Conservation (phyloP, 2,329 filamentous ascomycete species). For the Ophiocordyceps camponoti-floridani region DNA sequence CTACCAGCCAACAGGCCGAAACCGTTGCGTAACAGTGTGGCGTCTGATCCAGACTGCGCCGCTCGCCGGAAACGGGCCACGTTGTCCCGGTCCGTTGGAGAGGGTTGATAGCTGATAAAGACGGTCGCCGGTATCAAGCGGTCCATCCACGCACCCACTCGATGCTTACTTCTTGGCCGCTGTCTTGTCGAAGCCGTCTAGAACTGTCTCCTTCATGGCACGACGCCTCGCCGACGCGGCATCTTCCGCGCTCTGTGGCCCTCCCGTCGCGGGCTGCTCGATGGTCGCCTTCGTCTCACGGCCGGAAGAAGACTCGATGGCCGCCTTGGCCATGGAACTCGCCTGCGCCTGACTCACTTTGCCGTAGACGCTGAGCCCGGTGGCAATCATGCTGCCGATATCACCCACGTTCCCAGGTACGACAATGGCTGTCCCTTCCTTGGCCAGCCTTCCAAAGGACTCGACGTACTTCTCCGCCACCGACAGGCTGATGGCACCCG, state of each 20-base stretch:
- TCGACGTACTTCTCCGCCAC: slow-evolving; percentile 98
- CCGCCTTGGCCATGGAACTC: slow-evolving; percentile 41
- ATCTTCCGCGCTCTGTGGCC: slow-evolving; percentile 3
- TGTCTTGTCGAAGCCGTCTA: slow-evolving; percentile 21
- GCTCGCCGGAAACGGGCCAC: not conserved
- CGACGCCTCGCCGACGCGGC: slow-evolving; percentile 5
- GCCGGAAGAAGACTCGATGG: slow-evolving; percentile 11
- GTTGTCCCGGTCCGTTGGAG: not conserved
- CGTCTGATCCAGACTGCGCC: not conserved
- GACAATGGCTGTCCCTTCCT: slow-evolving; percentile 88
- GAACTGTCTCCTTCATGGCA: slow-evolving; percentile 19
- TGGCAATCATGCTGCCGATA: slow-evolving; percentile 91
- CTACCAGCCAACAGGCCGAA: not conserved
- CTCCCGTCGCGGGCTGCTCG: slow-evolving; percentile 4
- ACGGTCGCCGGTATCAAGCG: not conserved
- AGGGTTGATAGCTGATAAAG: too few relatives aligned
- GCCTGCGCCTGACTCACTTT: slow-evolving; percentile 75
- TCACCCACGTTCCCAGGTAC: slow-evolving; percentile 96
- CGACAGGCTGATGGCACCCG: slow-evolving; percentile 67
- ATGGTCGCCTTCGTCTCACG: slow-evolving; percentile 5
- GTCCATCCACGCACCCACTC: not conserved
- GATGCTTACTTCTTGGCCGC: slow-evolving; percentile 12
- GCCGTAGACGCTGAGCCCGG: slow-evolving; percentile 85
- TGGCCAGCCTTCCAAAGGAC: slow-evolving; percentile 79
- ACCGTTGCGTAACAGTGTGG: not conserved